Evolutionary conservation across 2,329 filamentous ascomycete species (phyloP).

Genomic region (Gaeumannomyces sp.): DNA sequence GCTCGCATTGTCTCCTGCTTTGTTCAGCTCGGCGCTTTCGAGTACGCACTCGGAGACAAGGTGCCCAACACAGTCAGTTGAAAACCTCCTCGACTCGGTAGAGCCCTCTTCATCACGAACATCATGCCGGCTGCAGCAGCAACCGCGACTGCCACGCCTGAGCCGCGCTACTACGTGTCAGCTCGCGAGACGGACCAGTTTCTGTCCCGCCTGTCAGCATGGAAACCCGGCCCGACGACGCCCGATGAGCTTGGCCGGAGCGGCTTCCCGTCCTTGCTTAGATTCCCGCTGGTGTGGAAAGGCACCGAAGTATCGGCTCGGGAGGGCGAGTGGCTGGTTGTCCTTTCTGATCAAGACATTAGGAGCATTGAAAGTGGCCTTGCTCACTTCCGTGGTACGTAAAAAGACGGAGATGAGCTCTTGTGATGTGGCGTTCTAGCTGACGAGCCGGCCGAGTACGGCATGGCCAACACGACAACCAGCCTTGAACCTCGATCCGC

Average conservation of each 20-base stretch:
- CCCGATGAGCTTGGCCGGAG: conserved; percentile 1
- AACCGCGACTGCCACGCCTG: not conserved
- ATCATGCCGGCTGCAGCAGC: not conserved
- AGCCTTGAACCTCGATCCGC: conserved; percentile 26
- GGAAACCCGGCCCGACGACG: not conserved
- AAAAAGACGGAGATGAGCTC: too few species aligned
- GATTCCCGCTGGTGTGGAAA: not conserved
- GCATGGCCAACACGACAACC: not conserved
- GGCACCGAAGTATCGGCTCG: not conserved
- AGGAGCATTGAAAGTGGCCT: conserved; percentile 39
- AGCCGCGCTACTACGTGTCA: conserved; percentile 1
- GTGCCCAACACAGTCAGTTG: not conserved
- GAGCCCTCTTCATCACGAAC: not conserved
- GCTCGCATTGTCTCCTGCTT: too few species aligned
- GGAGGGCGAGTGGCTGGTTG: conserved; percentile 41
- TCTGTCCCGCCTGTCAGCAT: not conserved
- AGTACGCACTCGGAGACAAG: too few species aligned
- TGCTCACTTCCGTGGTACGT: conserved; percentile 33
- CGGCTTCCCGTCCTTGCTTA: not conserved
- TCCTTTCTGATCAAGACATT: conserved; percentile 38
- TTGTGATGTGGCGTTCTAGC: too few species aligned
- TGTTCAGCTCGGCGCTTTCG: too few species aligned
- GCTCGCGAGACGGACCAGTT: not conserved
- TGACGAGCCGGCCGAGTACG: too few species aligned
- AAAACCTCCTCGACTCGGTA: not conserved